These are phyloP conservation scores for Teunomyces stri DNA, from an alignment of 805 yeast genomes.

Conservation along the genomic window DNA sequence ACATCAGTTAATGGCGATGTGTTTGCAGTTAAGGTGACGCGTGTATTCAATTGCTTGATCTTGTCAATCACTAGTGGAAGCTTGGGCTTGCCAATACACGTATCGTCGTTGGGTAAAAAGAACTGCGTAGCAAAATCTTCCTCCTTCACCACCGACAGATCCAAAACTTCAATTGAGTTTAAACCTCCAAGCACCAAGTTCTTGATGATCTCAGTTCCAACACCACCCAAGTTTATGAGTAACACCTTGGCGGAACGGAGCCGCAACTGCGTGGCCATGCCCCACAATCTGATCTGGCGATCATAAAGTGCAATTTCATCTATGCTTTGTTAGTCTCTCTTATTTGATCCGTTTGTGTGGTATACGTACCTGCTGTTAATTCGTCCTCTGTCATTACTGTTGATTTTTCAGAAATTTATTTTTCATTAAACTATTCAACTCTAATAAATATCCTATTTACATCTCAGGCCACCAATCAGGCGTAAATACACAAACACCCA, in stretches of 20 bases:
- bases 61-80: conserved; percentile 52
- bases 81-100: conserved; percentile 55
- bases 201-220: conserved; percentile 80
- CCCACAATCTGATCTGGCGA: conserved; percentile 95
- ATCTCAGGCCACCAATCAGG: conserved; percentile 78
- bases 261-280: conserved; percentile 81
- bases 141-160: conserved; percentile 50
- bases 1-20: conserved; percentile 21
- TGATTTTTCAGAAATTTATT: not conserved
- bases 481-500: conserved; percentile 50
- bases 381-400: conserved; percentile 5
- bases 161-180: conserved; percentile 72
- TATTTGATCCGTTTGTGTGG: not conserved
- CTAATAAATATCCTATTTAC: conserved; percentile 9
- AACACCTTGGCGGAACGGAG: conserved; percentile 72
- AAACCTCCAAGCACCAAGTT: conserved; percentile 87
- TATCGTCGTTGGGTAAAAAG: conserved; percentile 53
- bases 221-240: conserved; percentile 68
- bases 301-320: conserved; percentile 93
- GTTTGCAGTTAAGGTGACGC: conserved; percentile 60
- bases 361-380: conserved; percentile 19
- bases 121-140: conserved; percentile 75
- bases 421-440: not conserved
- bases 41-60: conserved; percentile 72
- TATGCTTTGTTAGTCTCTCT: conserved; percentile 10